Evolutionary conservation across 2,329 filamentous ascomycete genomes (phyloP).

Genomic region (Fusarium proliferatum): DNA sequence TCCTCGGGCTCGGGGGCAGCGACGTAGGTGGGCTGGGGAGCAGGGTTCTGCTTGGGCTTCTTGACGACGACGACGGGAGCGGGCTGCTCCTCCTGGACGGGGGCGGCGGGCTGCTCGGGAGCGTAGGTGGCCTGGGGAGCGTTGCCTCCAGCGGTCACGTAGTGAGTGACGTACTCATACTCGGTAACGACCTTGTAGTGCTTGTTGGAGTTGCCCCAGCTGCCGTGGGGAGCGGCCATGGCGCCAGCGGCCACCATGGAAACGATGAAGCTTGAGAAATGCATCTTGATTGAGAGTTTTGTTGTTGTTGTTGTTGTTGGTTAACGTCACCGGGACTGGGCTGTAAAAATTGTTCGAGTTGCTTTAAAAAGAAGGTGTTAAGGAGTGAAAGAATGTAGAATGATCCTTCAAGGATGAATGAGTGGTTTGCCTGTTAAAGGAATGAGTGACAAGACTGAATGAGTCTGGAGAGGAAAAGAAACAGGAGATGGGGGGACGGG

Average conservation of each 20-base stretch:
- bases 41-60: background rate
- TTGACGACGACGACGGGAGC: conserved; percentile 4
- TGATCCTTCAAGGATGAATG: conserved; percentile 36
- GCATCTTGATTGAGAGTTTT: conserved; percentile 35
- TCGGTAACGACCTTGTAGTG: conserved; percentile 24
- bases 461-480: conserved; percentile 27
- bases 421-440: conserved; percentile 13
- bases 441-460: conserved; percentile 35
- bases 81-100: background rate
- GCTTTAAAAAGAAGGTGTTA: conserved; percentile 11
- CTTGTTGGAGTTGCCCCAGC: background rate
- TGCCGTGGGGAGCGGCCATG: conserved; percentile 28
- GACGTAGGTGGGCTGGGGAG: conserved; percentile 1
- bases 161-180: conserved; percentile 26
- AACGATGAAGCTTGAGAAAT: conserved; percentile 30
- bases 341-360: background rate
- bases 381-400: conserved; percentile 28
- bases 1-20: background rate
- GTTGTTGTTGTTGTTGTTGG: background rate
- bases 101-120: background rate
- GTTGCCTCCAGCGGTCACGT: conserved; percentile 23
- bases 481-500: conserved; percentile 2
- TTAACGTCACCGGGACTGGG: conserved; percentile 35
- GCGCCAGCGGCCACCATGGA: conserved; percentile 33
- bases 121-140: background rate